These are phyloP conservation scores for Chlamydomonas sphaeroides DNA, from an alignment of 139 green algal species.

Conservation along the genomic window DNA sequence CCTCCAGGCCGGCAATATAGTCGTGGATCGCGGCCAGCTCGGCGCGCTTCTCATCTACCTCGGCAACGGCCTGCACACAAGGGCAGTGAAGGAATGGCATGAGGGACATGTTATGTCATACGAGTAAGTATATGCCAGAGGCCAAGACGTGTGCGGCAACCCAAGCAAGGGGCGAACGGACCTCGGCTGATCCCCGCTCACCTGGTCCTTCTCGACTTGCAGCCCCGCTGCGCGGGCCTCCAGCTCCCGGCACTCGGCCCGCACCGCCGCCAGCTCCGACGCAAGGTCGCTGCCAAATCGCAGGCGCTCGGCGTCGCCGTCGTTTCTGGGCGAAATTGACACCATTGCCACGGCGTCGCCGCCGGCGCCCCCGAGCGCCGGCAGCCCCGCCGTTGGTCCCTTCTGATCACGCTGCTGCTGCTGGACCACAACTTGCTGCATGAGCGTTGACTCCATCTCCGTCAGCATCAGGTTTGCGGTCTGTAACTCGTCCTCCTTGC, in stretches of 20 bases:
- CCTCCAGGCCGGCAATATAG: constrained; percentile 25
- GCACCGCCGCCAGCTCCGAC: constrained; percentile 12
- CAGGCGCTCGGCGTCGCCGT: no score
- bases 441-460: neutral
- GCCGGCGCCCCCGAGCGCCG: neutral
- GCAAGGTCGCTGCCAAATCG: neutral
- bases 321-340: neutral
- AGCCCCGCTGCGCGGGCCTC: neutral
- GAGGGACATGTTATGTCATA: no score
- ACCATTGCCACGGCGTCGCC: constrained; percentile 8
- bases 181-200: no score
- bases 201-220: neutral
- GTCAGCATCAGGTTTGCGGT: constrained; percentile 28
- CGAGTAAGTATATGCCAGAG: no score
- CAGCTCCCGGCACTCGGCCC: constrained; percentile 15
- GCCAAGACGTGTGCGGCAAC: no score
- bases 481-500: constrained; percentile 13
- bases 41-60: neutral
- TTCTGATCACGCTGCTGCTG: no score
- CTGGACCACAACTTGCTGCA: neutral
- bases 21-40: constrained; percentile 18
- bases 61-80: neutral
- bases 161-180: no score
- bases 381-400: no score
- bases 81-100: no score